These are phyloP conservation scores for Pigoraptor vietnamica DNA, from an alignment of 78 protist genomes.

Conservation along the genomic window DNA sequence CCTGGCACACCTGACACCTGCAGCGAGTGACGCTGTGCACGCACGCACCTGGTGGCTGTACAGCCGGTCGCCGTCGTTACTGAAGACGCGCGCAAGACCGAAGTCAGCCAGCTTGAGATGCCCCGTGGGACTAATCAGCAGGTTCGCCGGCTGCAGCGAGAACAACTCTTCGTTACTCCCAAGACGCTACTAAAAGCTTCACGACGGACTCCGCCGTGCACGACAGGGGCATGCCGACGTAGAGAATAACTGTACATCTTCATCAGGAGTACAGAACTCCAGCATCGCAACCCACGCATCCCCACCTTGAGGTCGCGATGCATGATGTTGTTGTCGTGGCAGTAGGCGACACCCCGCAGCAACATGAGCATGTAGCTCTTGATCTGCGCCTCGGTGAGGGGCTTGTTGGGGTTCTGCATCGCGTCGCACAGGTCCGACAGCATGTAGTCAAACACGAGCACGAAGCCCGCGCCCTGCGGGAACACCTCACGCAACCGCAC, in stretches of 20 bases:
- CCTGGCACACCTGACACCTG: too few species aligned
- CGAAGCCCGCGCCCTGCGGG: slow-evolving; percentile 77
- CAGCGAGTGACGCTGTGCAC: too few species aligned
- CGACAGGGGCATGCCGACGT: too few species aligned
- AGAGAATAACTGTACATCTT: too few species aligned
- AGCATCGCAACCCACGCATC: not conserved
- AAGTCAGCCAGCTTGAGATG: slow-evolving; percentile 95
- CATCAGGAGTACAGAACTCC: not conserved
- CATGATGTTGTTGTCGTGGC: slow-evolving; percentile 57
- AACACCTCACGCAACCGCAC: slow-evolving; percentile 87
- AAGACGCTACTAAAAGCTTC: too few species aligned
- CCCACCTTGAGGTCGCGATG: too few species aligned
- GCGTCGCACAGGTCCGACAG: slow-evolving; percentile 94
- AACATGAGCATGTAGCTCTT: slow-evolving; percentile 29
- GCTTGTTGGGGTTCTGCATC: too few species aligned
- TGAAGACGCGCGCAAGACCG: slow-evolving; percentile 89
- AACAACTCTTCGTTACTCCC: not conserved
- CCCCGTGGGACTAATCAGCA: slow-evolving; percentile 71
- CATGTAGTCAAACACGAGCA: slow-evolving; percentile 91
- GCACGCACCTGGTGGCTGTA: slow-evolving; percentile 87
- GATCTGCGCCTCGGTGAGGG: slow-evolving; percentile 74
- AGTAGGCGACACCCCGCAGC: slow-evolving; percentile 38
- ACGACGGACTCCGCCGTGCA: too few species aligned
- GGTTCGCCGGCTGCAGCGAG: slow-evolving; percentile 75
- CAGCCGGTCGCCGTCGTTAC: slow-evolving; percentile 85